These are phyloP conservation scores for Ustilago nuda DNA, from an alignment of 1,284 basidiomycete species.

Conservation along the genomic window DNA sequence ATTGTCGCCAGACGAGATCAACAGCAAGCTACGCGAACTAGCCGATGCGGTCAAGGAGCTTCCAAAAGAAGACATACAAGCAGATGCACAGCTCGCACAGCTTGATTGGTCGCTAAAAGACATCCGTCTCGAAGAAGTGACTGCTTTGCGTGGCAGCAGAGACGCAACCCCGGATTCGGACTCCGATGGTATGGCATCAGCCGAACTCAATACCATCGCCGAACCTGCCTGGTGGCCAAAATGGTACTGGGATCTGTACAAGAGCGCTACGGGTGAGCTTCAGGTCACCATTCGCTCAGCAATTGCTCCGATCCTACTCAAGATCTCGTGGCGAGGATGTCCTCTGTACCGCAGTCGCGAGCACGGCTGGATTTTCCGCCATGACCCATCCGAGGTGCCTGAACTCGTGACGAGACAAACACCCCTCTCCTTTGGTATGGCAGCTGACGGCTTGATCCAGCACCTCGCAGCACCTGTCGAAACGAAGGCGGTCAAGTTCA, in stretches of 20 bases:
- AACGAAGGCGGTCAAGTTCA: constrained; percentile 20
- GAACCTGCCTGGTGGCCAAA: constrained; percentile 76
- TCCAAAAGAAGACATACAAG: constrained; percentile 15
- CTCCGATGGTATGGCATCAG: not conserved
- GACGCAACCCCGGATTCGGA: constrained; percentile 2
- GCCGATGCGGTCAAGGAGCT: constrained; percentile 37
- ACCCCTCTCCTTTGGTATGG: constrained; percentile 49
- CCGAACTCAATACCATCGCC: constrained; percentile 10
- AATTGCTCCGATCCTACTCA: constrained; percentile 85
- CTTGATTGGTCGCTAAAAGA: constrained; percentile 58
- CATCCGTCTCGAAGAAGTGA: constrained; percentile 36
- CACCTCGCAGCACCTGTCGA: constrained; percentile 39
- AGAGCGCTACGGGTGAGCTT: constrained; percentile 71
- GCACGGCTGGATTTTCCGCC: constrained; percentile 86
- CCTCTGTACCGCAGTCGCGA: constrained; percentile 87
- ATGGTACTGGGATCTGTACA: constrained; percentile 92
- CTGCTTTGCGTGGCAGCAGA: constrained; percentile 21
- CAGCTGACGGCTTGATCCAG: constrained; percentile 51
- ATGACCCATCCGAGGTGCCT: constrained; percentile 18
- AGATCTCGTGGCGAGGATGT: constrained; percentile 86
- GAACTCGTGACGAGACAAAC: constrained; percentile 48
- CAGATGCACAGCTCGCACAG: constrained; percentile 47
- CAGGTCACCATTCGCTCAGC: constrained; percentile 88
- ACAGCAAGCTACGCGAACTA: constrained; percentile 23
- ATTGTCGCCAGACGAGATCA: constrained; percentile 15